A percentile compares a stretch with the other conserved stretches of the same genome.
Conservation (phyloP, 805 yeast genomes). For the Kazachstania bromeliacearum region DNA sequence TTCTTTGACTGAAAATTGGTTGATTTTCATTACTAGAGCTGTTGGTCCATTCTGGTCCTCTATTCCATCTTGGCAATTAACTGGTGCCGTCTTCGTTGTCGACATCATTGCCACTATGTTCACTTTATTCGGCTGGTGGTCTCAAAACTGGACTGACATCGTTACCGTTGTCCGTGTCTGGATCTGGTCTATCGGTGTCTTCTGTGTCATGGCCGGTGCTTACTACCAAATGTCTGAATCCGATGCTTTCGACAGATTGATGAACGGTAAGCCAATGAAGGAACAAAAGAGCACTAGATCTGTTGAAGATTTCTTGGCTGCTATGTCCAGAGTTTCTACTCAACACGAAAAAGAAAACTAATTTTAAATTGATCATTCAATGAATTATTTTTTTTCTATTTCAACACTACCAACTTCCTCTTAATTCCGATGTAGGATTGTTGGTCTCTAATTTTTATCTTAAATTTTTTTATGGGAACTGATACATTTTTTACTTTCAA, state of each 20-base stretch:
- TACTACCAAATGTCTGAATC: slow-evolving; percentile 87
- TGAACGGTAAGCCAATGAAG: slow-evolving; percentile 69
- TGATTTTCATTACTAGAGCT: slow-evolving; percentile 93
- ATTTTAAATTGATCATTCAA: slow-evolving; percentile 6
- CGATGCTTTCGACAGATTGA: slow-evolving; percentile 68
- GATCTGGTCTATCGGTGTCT: slow-evolving; percentile 94
- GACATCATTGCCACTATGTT: slow-evolving; percentile 89
- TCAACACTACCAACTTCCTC: neutral
- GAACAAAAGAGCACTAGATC: slow-evolving; percentile 53
- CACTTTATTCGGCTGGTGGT: slow-evolving; percentile 95
- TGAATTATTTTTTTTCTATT: slow-evolving; percentile 4
- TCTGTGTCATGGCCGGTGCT: slow-evolving; percentile 94
- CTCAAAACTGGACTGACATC: slow-evolving; percentile 93
- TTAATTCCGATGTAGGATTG: slow-evolving; percentile 1
- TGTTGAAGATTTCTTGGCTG: slow-evolving; percentile 72
- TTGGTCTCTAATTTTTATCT: slow-evolving; percentile 4
- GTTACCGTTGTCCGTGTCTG: slow-evolving; percentile 91
- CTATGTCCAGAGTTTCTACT: slow-evolving; percentile 84
- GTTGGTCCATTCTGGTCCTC: slow-evolving; percentile 98
- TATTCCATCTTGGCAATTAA: slow-evolving; percentile 89
- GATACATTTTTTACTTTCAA: slow-evolving; percentile 7
- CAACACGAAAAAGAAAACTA: slow-evolving; percentile 77
- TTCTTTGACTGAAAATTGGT: slow-evolving; percentile 94
- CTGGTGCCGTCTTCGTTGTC: slow-evolving; percentile 87
- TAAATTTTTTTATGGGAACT: slow-evolving; percentile 9